Conservation (phyloP, 176 grass and related monocot species). For the Dendrocalamus sinicus region DNA sequence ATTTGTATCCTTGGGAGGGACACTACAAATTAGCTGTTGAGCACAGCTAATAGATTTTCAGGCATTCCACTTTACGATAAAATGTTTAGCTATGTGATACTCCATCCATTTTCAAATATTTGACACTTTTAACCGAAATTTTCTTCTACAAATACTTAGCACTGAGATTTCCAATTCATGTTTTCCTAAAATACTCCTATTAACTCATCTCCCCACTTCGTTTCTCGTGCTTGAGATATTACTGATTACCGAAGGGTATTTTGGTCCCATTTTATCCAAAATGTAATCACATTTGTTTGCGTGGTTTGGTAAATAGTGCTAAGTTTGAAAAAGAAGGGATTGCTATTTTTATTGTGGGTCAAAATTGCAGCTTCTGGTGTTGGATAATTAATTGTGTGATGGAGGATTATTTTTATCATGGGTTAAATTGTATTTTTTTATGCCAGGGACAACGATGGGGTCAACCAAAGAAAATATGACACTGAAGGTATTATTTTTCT, state of each 20-base stretch:
- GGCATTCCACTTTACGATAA: neutral
- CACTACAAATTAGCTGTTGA: neutral
- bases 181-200: neutral
- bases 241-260: neutral
- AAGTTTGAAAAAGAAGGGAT: neutral
- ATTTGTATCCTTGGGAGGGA: neutral
- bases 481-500: slow-evolving; percentile 66
- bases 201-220: neutral
- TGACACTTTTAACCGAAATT: neutral
- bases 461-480: slow-evolving; percentile 41
- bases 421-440: slow-evolving; percentile 35
- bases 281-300: neutral
- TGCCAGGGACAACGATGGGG: slow-evolving; percentile 47
- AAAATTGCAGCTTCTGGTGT: slow-evolving; percentile 8
- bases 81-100: slow-evolving; percentile 2
- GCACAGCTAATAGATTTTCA: neutral
- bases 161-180: neutral
- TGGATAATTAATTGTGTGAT: neutral
- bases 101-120: neutral
- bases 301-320: neutral
- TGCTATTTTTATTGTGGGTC: slow-evolving; percentile 20
- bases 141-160: neutral
- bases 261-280: neutral
- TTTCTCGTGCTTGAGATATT: neutral
- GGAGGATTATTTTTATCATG: neutral